These are phyloP conservation scores for Suhomyces panamericanus DNA, from an alignment of 1,139 yeast species.

Conservation along the genomic window DNA sequence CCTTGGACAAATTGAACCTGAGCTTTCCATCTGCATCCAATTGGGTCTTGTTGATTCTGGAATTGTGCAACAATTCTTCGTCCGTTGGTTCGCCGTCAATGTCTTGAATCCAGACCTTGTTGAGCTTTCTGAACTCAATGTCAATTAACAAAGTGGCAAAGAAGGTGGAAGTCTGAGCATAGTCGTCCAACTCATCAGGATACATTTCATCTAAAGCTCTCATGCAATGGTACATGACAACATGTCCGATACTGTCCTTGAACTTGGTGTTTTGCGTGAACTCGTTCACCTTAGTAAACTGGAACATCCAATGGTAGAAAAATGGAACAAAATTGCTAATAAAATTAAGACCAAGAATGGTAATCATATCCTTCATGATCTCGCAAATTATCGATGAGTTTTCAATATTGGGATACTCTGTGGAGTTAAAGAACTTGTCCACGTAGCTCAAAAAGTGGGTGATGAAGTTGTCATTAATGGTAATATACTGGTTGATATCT, in stretches of 20 bases:
- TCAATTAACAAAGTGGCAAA: constrained; percentile 26
- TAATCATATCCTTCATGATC: constrained; percentile 31
- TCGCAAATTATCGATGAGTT: constrained; percentile 26
- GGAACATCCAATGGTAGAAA: constrained; percentile 47
- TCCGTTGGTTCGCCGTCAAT: constrained; percentile 24
- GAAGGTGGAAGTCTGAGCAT: constrained; percentile 28
- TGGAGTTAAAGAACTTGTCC: constrained; percentile 32
- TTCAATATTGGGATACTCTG: constrained; percentile 24
- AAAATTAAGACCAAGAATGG: constrained; percentile 48
- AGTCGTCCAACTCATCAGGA: constrained; percentile 26
- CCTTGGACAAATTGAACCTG: constrained; percentile 16
- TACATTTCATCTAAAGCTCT: constrained; percentile 33
- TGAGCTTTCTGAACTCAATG: constrained; percentile 30
- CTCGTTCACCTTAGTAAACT: constrained; percentile 16
- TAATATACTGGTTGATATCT: constrained; percentile 39
- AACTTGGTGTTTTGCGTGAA: constrained; percentile 19
- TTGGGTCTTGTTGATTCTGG: constrained; percentile 5
- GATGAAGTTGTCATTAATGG: constrained; percentile 38
- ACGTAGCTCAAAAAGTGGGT: constrained; percentile 35
- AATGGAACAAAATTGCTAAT: constrained; percentile 48
- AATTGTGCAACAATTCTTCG: constrained; percentile 17
- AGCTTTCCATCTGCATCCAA: constrained; percentile 10
- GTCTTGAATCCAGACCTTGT: constrained; percentile 34
- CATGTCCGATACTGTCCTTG: constrained; percentile 41
- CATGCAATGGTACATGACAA: constrained; percentile 29